Conservation (phyloP, 192 early-diverging fungal species). For the Coemansia sp. region DNA sequence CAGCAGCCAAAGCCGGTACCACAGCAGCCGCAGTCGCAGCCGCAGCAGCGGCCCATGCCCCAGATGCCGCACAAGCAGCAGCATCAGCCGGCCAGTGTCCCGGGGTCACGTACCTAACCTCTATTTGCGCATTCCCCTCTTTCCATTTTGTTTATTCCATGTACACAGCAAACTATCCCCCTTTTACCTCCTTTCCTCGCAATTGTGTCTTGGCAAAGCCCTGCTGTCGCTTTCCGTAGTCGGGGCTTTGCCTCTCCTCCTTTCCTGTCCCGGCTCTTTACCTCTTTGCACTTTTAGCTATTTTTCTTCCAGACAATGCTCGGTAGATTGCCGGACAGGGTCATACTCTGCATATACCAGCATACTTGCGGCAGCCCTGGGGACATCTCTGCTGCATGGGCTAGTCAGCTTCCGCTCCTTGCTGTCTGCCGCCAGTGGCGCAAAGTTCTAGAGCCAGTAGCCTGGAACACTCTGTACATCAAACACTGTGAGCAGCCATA, state of each 20-base stretch:
- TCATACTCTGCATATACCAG: no score
- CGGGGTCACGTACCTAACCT: not conserved
- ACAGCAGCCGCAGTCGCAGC: not conserved
- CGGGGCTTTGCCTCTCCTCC: not conserved
- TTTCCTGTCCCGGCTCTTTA: not conserved
- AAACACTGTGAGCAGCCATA: no score
- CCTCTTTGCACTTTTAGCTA: not conserved
- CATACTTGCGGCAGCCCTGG: no score
- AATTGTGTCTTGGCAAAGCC: not conserved
- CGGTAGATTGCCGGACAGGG: no score
- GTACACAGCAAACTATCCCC: not conserved
- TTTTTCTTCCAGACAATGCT: not conserved
- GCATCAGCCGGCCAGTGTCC: not conserved
- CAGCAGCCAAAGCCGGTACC: not conserved
- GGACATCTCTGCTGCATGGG: no score
- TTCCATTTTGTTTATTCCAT: not conserved
- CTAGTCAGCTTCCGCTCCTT: no score
- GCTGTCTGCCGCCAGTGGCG: no score
- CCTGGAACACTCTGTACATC: no score
- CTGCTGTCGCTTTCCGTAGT: not conserved
- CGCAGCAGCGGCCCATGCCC: not conserved
- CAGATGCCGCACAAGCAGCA: not conserved
- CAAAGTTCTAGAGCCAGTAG: no score
- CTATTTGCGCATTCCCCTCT: not conserved
- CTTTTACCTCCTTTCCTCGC: not conserved